Evolutionary conservation across 495 filamentous ascomycete genomes (phyloP).

Genomic region (Pseudoneurospora amorphoporcata): DNA sequence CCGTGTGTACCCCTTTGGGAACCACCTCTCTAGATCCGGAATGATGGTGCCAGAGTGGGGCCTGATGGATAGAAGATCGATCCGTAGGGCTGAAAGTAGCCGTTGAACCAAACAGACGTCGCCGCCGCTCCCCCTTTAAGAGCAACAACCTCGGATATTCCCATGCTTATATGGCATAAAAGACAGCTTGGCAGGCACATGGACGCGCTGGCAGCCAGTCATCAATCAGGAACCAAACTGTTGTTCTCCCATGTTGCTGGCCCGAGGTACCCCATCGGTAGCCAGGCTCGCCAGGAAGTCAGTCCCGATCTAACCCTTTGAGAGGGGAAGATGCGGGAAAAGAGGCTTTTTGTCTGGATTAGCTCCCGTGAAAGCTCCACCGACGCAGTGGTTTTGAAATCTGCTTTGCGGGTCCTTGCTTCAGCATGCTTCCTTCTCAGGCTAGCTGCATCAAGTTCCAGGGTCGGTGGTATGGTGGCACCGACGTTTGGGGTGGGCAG

Average conservation of each 20-base stretch:
- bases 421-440: background rate
- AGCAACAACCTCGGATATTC: background rate
- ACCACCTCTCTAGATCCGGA: too few relatives aligned
- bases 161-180: background rate
- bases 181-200: background rate
- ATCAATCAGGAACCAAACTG: background rate
- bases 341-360: background rate
- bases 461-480: background rate
- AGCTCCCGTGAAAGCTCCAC: background rate
- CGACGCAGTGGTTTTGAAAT: background rate
- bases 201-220: background rate
- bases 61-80: background rate
- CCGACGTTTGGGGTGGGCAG: background rate
- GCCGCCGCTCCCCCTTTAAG: background rate
- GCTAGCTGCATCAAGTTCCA: background rate
- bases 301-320: background rate
- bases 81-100: background rate
- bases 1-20: too few relatives aligned
- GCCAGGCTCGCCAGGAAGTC: background rate
- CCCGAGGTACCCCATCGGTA: background rate
- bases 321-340: background rate
- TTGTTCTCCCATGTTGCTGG: background rate
- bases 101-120: background rate
- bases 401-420: background rate
- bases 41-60: background rate